phyloP scores from a whole-genome alignment of 257 asterid genomes.

The Nicotiana tomentosiformis region DNA sequence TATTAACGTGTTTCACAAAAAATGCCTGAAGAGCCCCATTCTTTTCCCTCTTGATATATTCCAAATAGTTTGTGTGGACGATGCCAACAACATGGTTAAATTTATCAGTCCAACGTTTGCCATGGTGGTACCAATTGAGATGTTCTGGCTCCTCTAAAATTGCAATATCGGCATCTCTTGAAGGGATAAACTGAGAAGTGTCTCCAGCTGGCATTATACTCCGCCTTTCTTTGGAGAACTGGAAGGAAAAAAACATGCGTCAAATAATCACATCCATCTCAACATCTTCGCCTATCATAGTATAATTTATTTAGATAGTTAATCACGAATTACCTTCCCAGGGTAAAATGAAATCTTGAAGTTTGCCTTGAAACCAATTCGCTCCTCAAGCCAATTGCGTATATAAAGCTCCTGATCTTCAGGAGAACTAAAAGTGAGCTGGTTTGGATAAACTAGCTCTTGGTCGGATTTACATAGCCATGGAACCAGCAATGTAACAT shows the following conservation, averaged over 20 bases:
- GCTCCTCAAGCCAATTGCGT: slow-evolving; percentile 91
- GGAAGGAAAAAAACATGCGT: background rate
- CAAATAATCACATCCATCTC: slow-evolving; percentile 7
- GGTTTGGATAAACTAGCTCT: slow-evolving; percentile 90
- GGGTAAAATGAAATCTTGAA: slow-evolving; percentile 97
- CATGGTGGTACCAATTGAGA: slow-evolving; percentile 98
- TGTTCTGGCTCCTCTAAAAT: slow-evolving; percentile 98
- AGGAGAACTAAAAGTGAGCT: slow-evolving; percentile 76
- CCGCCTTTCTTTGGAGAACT: slow-evolving; percentile 88
- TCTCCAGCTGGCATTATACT: slow-evolving; percentile 97
- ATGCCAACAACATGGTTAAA: slow-evolving; percentile 95
- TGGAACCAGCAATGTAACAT: slow-evolving; percentile 92
- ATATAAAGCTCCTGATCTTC: slow-evolving; percentile 91
- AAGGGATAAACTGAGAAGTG: slow-evolving; percentile 78
- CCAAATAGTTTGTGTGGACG: slow-evolving; percentile 97
- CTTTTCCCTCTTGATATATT: slow-evolving; percentile 96
- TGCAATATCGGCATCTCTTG: slow-evolving; percentile 96
- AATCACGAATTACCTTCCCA: slow-evolving; percentile 59
- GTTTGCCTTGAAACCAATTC: slow-evolving; percentile 87
- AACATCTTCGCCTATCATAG: background rate
- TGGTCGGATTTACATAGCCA: slow-evolving; percentile 98
- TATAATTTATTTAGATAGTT: background rate
- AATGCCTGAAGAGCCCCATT: slow-evolving; percentile 96
- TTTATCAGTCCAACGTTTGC: slow-evolving; percentile 98
- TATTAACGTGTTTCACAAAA: slow-evolving; percentile 86